Base-by-base conservation (phyloP, 345 rosid species). In the Salix viminalis region DNA sequence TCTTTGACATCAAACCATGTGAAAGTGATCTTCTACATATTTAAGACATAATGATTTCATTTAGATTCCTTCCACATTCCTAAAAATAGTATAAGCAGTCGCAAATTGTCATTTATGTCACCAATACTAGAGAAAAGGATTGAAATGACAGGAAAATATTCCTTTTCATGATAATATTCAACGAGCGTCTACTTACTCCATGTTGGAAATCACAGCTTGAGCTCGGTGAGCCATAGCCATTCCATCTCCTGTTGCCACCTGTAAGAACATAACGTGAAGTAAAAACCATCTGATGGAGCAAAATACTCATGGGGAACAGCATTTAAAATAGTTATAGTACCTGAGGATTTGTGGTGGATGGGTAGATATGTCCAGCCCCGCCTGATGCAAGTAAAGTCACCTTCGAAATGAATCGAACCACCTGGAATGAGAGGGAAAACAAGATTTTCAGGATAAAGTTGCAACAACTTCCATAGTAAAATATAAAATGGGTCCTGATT, bases 161-260 rank as follows among this genome's bases (percentile, higher is more conserved):
- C 16, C 21, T 21, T 78, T 71, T 65, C 75, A 70, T 24, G 32
- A 12, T 7, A n/a, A 28, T 48, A 30, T 28, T 62, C 13, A 24
- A 79, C n/a, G 62, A 69, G 23, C 44, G 42, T 75, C 76, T 52
- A 89, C 98, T 86, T 88, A 93, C 98, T 96, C 98, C 98, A 96
- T 96, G 75, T 96, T 96, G 60, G 97, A 96, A 79, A 93, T 89
- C 78, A 93, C 97, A 72, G 99, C 95, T 87, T 92, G 90, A 75
- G 98, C 98, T 79, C 99, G 83, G 81, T 89, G 98, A 61, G 99
- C 93, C 97, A 96, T 93, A 42, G 99, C 96, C 81, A 90, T 91
- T 69, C 99, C 99, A 89, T 93, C 99, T 74, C 99, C 97, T 36
- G 96, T 96, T 26, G 98, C 99, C 54, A 96, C 98, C 99, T 96